phyloP scores from a whole-genome alignment of 2,329 filamentous ascomycete species.

The Parafenestella ontariensis region DNA sequence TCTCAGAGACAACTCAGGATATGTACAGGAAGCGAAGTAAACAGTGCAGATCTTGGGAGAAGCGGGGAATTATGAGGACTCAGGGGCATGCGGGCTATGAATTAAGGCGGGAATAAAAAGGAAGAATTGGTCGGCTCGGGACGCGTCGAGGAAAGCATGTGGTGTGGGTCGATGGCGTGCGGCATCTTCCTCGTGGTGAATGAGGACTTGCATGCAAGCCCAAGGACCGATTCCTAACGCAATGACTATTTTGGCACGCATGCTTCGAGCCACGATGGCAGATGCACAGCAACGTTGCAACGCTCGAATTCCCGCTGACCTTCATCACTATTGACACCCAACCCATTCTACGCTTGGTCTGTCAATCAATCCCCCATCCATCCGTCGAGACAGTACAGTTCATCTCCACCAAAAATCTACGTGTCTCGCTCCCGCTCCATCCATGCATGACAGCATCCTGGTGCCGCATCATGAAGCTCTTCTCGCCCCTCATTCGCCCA shows the following conservation, averaged over 20 bases:
- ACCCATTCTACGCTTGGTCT: background rate
- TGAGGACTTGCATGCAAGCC: slow-evolving; percentile 7
- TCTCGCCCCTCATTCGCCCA: slow-evolving; percentile 15
- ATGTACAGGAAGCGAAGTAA: slow-evolving; percentile 1
- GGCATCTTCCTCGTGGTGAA: slow-evolving; percentile 5
- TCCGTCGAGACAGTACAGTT: background rate
- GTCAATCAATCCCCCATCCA: background rate
- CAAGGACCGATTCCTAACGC: background rate
- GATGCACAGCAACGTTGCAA: background rate
- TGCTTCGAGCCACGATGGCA: slow-evolving; percentile 1
- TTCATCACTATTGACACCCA: background rate
- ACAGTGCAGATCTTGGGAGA: background rate
- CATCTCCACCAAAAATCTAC: slow-evolving; percentile 13
- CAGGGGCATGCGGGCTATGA: slow-evolving; percentile 4
- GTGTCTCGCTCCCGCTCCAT: slow-evolving; percentile 12
- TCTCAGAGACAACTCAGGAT: background rate
- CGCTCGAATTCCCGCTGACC: background rate
- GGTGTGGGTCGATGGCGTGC: slow-evolving; percentile 15
- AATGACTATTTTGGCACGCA: too few relatives aligned
- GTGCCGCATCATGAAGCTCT: slow-evolving; percentile 13
- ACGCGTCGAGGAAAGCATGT: background rate
- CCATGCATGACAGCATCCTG: slow-evolving; percentile 13
- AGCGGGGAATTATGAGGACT: slow-evolving; percentile 3
- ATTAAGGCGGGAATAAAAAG: slow-evolving; percentile 6
- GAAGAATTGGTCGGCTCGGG: slow-evolving; percentile 2